Evolutionary conservation across 306 rosid genomes (phyloP).

Genomic region (Pyrus pyrifolia): DNA sequence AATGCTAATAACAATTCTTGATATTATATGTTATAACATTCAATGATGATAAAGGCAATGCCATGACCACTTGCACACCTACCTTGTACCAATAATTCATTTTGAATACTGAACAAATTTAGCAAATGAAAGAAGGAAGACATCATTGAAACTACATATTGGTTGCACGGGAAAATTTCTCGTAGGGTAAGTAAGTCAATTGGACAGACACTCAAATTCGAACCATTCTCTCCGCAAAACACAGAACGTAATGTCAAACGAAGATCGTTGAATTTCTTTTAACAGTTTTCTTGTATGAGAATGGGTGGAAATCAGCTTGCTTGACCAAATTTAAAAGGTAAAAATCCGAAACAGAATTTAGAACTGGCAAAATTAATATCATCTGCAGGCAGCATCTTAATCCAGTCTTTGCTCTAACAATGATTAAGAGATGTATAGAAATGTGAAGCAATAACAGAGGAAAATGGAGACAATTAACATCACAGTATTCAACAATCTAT

Average conservation of each 20-base stretch:
- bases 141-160: neutral
- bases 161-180: neutral
- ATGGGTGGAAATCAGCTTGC: too few relatives aligned
- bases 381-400: too few relatives aligned
- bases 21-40: too few relatives aligned
- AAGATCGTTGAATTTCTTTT: neutral
- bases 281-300: too few relatives aligned
- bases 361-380: too few relatives aligned
- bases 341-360: too few relatives aligned
- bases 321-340: too few relatives aligned
- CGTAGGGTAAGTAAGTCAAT: neutral
- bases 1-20: too few relatives aligned
- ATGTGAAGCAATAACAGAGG: neutral
- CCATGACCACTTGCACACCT: neutral
- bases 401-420: too few relatives aligned
- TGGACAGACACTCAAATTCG: neutral
- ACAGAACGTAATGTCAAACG: neutral
- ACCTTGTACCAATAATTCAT: neutral
- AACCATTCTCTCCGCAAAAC: neutral
- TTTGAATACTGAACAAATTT: neutral
- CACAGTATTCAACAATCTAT: constrained; percentile 43
- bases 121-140: neutral
- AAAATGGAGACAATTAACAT: constrained; percentile 2
- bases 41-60: neutral
- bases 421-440: neutral